Base-by-base conservation (phyloP, 441 rosid species). In the Gossypium davidsonii region DNA sequence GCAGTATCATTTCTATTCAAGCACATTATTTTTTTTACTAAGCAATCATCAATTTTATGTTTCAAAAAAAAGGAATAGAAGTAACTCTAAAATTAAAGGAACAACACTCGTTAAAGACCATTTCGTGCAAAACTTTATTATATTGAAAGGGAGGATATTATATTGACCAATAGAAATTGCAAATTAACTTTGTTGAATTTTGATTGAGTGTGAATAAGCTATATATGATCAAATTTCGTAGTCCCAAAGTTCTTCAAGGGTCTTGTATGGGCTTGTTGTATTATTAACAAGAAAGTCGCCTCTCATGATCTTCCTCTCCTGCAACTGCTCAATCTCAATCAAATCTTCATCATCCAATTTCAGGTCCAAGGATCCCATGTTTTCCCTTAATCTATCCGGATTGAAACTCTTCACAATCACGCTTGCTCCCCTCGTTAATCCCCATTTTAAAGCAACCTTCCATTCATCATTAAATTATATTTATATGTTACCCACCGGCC, bases 391-490 rank as follows among this genome's bases (percentile, higher is more conserved):
- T 59, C 98, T 85, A 6, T 72, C 73, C 65, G 71, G 70, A 77
- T 84, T 84, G 82, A 93, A 93, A 81, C 98, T 93, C 85, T 91
- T 89, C 55, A 85, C 92, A 1, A 91, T 84, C 79, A 86, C 83
- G 75, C 94, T 91, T 3, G 85, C 79, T n/a, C 96, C 96, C 81
- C 78, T 93, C 11, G 97, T 85, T 75, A 88, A 67, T 31, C 96
- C 98, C 98, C 97, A 90, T 44, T 83, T 86, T 4, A 93, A 70
- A 46, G 97, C 95, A 79, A 91, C 95, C 97, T 87, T 60, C 53
- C 69, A 18, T 42, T 4, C 28, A 20, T 63, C 51, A 58, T 53
- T 17, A 7, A 53, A 17, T 17, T 53, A 49, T n/a, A 48, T 11
- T 3, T 49, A 1, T 49, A 49, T 18, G 23, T 53, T 53, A 53